Base-by-base conservation (phyloP, 345 rosid species). In the Populus nigra region DNA sequence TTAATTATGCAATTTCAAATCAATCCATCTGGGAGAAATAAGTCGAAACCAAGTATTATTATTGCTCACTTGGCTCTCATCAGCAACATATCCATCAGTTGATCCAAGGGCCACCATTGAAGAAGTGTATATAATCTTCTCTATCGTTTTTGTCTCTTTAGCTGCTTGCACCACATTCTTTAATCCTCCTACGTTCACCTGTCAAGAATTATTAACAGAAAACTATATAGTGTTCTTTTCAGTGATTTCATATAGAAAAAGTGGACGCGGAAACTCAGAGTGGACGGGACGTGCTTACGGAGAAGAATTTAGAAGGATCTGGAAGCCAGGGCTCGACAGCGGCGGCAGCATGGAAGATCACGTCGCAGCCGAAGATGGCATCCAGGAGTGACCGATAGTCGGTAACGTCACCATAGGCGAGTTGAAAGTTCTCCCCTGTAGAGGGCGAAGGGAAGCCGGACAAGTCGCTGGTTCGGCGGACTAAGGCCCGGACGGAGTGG, bases 321-420 rank as follows among this genome's bases (percentile, higher is more conserved):
- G 93, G 90, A 12, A 91, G 91, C 97, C 98, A 94, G 62, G 98
- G 96, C 88, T 94, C 97, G 76, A 93, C 98, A 17, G 86, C 5
- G 73, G 97, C 98, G 31, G 98, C 98, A 0, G 90, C 83, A 84
- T 94, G 98, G 91, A 93, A 90, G 85, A 94, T 75, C 85, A 88
- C 79, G 55, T 88, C 80, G 85, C 98, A 93, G 76, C 86, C 90
- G 80, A 87, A 86, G 86, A 85, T 87, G 84, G 91, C 92, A 50
- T 86, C 88, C 7, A 73, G 79, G 73, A 93, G 78, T 5, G 92
- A 88, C 43, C 74, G 75, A 81, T 73, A 87, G 76, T 91, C 96
- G 5, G 93, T 93, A 36, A 93, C 88, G 74, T 93, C 96, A 25
- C 96, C 97, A 76, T 87, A 88, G 8, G 79, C 88, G 72, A 93